Base-by-base conservation (phyloP, 805 yeast species). In the Candida schatavii region DNA sequence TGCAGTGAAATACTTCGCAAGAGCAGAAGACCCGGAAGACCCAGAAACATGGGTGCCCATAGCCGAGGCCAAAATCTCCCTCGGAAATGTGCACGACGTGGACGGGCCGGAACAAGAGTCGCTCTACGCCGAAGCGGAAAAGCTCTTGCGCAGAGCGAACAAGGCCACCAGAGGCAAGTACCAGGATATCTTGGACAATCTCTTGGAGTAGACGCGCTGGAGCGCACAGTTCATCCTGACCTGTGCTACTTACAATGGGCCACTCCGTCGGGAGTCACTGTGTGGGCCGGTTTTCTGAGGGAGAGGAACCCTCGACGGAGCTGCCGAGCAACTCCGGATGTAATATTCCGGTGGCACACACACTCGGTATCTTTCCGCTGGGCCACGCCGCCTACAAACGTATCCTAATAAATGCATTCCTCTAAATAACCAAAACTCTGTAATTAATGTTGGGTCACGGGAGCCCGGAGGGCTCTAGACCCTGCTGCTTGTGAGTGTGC, bases 31-130 rank as follows among this genome's bases (percentile, higher is more conserved):
- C 39, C 81, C 78, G 15, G 86, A 82, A 35, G 88, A 84, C 31
- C 95, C 95, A 0, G 83, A 82, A 44, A 72, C 85, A 4, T 85
- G 91, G 87, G 95, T 83, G 10, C 77, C 80, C 54, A 74, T 85
- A 35, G 96, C 97, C 1, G 98, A 91, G 61, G 90, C 95, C 1
- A 70, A 79, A 54, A 87, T 91, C 27, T 78, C 85, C 13, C 65
- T 86, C 50, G 97, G 90, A 13, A 90, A 89, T 52, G 58, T 89
- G 39, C 70, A 75, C 46, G 86, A 82, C 6, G 65, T 77, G 20
- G 88, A 83, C 21, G 72, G 83, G 39, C 64, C 67, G 26, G 85
- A 82, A 33, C 96, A 88, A 64, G 86, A 83, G 45, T 52, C 69
- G 4, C 66, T 75, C 39, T 90, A 90, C 59, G 60, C 62, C 14